A percentile compares a stretch with the other conserved stretches of the same genome.
Evolutionary conservation across 1,284 basidiomycete genomes (phyloP).

Genomic region (Trametes sp.): DNA sequence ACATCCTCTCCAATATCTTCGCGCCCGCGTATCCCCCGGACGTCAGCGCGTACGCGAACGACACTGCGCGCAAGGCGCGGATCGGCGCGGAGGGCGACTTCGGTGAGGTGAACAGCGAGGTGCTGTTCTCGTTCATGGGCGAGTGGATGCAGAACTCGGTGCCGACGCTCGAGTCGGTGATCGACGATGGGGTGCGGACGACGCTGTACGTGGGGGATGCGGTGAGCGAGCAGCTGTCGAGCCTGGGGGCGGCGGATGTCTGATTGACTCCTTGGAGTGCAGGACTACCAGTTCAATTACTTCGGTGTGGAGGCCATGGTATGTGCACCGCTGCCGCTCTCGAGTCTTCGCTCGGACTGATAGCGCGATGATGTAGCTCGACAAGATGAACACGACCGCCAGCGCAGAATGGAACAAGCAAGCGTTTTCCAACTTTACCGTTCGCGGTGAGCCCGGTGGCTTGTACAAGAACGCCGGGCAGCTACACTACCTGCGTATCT

Average conservation of each 20-base stretch:
- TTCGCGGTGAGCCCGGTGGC: slow-evolving; percentile 56
- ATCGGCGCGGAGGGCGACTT: slow-evolving; percentile 61
- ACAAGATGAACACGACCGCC: slow-evolving; percentile 28
- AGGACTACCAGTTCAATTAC: slow-evolving; percentile 66
- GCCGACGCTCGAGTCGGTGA: slow-evolving; percentile 61
- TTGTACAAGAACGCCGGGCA: slow-evolving; percentile 66
- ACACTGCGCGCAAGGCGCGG: slow-evolving; percentile 41
- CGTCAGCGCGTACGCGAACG: slow-evolving; percentile 51
- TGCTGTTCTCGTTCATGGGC: slow-evolving; percentile 61
- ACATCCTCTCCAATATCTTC: slow-evolving; percentile 55
- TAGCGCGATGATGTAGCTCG: slow-evolving; percentile 21
- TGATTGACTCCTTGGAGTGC: slow-evolving; percentile 28
- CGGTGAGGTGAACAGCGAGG: slow-evolving; percentile 47
- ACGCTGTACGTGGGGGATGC: slow-evolving; percentile 64
- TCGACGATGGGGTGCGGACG: slow-evolving; percentile 62
- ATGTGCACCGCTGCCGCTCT: neutral
- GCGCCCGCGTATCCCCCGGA: slow-evolving; percentile 64
- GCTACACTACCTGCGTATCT: slow-evolving; percentile 64
- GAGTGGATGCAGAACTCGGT: slow-evolving; percentile 72
- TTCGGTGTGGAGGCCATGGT: slow-evolving; percentile 69
- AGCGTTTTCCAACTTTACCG: slow-evolving; percentile 57
- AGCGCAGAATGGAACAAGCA: slow-evolving; percentile 41
- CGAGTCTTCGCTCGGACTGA: neutral
- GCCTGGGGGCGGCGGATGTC: neutral
- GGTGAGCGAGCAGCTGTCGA: slow-evolving; percentile 46